Conservation (phyloP, 345 rosid genomes). For the Turnera subulata region DNA sequence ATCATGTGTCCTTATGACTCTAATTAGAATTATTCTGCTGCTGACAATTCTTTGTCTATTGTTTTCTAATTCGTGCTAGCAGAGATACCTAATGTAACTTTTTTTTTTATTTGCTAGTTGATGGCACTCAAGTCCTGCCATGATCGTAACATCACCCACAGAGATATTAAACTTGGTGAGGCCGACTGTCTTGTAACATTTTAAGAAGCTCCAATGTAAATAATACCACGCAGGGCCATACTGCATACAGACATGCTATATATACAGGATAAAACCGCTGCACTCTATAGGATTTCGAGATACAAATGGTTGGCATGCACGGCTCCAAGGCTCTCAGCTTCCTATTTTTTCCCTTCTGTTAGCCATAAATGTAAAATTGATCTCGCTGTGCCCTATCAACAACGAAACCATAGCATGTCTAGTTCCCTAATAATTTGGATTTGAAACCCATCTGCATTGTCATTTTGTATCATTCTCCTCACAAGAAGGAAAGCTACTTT, state of each 20-base stretch:
- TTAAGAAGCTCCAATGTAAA: not conserved
- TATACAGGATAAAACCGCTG: not conserved
- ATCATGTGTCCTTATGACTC: too few relatives aligned
- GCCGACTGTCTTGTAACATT: constrained; percentile 7
- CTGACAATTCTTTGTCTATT: not conserved
- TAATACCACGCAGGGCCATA: not conserved
- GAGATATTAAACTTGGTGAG: constrained; percentile 97
- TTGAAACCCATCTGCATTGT: too few relatives aligned
- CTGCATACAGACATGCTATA: not conserved
- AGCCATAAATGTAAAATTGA: too few relatives aligned
- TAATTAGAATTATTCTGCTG: not conserved
- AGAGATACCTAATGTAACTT: constrained; percentile 1
- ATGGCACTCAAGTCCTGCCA: constrained; percentile 85
- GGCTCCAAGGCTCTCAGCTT: too few relatives aligned
- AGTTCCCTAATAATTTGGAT: too few relatives aligned
- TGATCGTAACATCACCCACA: constrained; percentile 89
- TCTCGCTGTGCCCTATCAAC: too few relatives aligned
- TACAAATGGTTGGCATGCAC: too few relatives aligned
- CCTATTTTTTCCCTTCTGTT: too few relatives aligned
- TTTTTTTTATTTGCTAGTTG: constrained; percentile 43
- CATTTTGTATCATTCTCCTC: too few relatives aligned
- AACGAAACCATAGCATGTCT: too few relatives aligned
- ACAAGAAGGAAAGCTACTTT: too few relatives aligned
- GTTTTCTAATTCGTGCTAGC: not conserved
- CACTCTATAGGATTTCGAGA: too few relatives aligned